These are phyloP conservation scores for Cadophora malorum DNA, from an alignment of 2,329 filamentous ascomycete species.

Conservation along the genomic window DNA sequence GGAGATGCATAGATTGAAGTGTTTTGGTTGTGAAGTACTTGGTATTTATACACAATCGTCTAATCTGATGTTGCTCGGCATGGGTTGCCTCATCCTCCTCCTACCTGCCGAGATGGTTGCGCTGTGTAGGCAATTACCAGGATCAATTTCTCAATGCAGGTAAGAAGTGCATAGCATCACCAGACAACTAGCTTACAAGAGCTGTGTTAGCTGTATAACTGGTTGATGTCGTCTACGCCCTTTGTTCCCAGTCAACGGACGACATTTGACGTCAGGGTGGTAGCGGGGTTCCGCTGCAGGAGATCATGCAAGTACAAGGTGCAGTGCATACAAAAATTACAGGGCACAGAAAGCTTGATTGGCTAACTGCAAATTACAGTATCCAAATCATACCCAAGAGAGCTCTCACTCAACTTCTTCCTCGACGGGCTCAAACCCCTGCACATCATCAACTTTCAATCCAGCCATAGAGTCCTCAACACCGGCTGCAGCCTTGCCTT, in stretches of 20 bases:
- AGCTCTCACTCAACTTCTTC: slow-evolving; percentile 43
- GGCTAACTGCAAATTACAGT: background rate
- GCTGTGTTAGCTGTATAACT: background rate
- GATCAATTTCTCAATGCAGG: background rate
- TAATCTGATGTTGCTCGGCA: background rate
- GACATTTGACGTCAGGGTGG: background rate
- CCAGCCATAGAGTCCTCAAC: slow-evolving; percentile 30
- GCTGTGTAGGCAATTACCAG: background rate
- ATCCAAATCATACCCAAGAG: slow-evolving; percentile 1
- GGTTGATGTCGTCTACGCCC: background rate
- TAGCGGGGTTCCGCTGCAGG: background rate
- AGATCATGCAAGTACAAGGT: slow-evolving; percentile 14
- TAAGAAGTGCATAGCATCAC: background rate
- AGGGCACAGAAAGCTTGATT: background rate
- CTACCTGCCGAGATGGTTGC: background rate
- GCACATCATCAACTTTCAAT: slow-evolving; percentile 34
- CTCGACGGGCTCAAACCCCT: slow-evolving; percentile 38
- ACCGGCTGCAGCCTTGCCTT: slow-evolving; percentile 31
- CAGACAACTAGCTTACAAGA: background rate
- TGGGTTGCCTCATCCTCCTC: background rate
- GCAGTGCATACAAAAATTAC: background rate
- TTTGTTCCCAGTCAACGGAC: background rate
- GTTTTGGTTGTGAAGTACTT: background rate
- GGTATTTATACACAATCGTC: background rate
- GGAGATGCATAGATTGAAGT: too few relatives aligned